These are phyloP conservation scores for Globisporangium echinulatum DNA, from an alignment of 352 stramenopile species.

Conservation along the genomic window DNA sequence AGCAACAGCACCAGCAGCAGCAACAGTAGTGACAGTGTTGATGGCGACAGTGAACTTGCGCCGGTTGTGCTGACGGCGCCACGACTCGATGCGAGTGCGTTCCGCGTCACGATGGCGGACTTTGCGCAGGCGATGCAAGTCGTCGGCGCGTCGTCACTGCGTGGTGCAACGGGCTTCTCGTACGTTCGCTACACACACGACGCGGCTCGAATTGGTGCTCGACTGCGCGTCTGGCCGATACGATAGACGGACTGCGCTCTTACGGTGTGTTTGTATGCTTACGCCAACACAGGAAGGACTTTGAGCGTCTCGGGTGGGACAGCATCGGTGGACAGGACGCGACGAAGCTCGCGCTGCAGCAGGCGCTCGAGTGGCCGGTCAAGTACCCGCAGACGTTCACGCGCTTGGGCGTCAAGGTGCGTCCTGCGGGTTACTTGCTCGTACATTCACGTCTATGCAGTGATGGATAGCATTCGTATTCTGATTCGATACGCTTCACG, in stretches of 20 bases:
- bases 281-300: constrained; percentile 32
- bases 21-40: not conserved
- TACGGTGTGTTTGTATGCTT: not conserved
- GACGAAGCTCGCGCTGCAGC: constrained; percentile 71
- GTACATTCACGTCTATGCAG: too few species aligned
- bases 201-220: too few species aligned
- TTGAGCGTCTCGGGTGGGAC: constrained; percentile 61
- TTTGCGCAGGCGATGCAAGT: constrained; percentile 75
- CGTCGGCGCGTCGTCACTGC: constrained; percentile 57
- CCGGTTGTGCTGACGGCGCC: not conserved
- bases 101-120: constrained; percentile 58
- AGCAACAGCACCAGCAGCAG: not conserved
- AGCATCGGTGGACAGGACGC: constrained; percentile 66
- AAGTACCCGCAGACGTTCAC: constrained; percentile 67
- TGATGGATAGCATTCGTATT: too few species aligned
- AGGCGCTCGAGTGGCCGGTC: constrained; percentile 87
- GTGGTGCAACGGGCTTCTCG: constrained; percentile 47
- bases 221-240: too few species aligned
- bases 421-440: not conserved
- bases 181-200: constrained; percentile 16
- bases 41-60: constrained; percentile 2
- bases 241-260: not conserved
- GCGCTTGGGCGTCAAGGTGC: constrained; percentile 55
- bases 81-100: constrained; percentile 8
- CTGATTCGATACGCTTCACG: too few species aligned